These are phyloP conservation scores for Solanum clarkiae DNA, from an alignment of 257 asterid species.

Conservation along the genomic window DNA sequence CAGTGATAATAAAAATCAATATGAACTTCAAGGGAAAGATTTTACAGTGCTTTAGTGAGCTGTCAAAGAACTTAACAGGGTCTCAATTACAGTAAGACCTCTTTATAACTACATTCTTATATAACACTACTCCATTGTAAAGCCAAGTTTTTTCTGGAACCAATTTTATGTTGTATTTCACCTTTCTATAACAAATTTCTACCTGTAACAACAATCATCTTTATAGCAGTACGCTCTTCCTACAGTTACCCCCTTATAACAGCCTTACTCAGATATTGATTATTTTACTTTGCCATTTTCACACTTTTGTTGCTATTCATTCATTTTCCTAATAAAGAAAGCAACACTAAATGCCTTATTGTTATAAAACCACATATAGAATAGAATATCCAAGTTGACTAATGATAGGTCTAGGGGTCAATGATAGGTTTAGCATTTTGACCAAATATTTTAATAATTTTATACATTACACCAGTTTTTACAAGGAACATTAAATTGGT, in stretches of 20 bases:
- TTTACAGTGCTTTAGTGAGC: not conserved
- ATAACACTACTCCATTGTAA: not conserved
- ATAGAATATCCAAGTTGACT: no score
- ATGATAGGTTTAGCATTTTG: not conserved
- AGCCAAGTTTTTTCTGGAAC: not conserved
- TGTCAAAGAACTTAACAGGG: not conserved
- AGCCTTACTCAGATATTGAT: not conserved
- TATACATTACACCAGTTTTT: no score
- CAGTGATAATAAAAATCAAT: not conserved
- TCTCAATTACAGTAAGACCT: not conserved
- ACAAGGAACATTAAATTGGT: not conserved
- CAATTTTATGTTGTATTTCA: not conserved
- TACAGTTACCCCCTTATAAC: not conserved
- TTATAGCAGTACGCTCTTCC: not conserved
- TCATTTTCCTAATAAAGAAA: no score
- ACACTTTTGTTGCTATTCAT: no score
- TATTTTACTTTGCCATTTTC: no score
- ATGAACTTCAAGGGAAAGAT: not conserved
- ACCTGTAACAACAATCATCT: not conserved
- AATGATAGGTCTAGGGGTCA: no score
- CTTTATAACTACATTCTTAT: not conserved
- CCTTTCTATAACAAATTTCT: not conserved
- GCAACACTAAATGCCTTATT: no score
- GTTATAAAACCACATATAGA: no score
- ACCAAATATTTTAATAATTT: no score